Base-by-base conservation (phyloP, 148 eudicot genomes). In the Selenicereus undatus region DNA sequence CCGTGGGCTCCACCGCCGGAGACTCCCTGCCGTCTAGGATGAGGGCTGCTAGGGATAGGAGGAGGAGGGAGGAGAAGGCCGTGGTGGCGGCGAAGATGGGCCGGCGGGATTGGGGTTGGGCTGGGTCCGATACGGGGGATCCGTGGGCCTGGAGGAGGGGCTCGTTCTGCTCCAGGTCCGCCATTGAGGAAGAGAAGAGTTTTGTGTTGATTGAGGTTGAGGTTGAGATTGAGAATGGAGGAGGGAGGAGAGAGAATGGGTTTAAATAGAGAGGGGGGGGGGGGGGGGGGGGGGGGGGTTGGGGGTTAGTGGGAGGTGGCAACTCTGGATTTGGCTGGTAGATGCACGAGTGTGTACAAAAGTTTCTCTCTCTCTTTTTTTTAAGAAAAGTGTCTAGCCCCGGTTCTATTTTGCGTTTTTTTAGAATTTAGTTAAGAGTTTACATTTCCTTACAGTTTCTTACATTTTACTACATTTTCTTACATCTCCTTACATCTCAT, bases 31-130 rank as follows among this genome's bases (percentile, higher is more conserved):
- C 69, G 68, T 79, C 79, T 10, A 84, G 16, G 14, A 86, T 75
- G 9, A 91, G 0, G 26, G 83, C 84, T 12, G 89, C 36, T 26
- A 92, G 32, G 14, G 89, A 89, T 11, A 83, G 78, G 3, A 90
- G 52, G 13, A 92, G 27, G 29, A 82, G 80, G 30, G 89, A 77
- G 20, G 84, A 29, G 43, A 86, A 39, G 62, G 82, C 58, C 45
- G 84, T 81, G 10, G 69, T 58, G 18, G 0, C 18, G 20, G 86
- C 75, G 74, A 2, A 72, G 18, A 56, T 26, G 30, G 26, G 39
- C 29, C 8, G 73, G 68, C 11, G 36, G 66, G 68, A 12, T 8
- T 32, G 32, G 32, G 29, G 8, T n/a, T 39, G 43, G 43, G 51
- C 0, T 48, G 14, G 81, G 70, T 14, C 30, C 30, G 10, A 24